A percentile compares a stretch with the other conserved stretches of the same genome.
These are phyloP conservation scores for Sphagnum tenellum DNA, from an alignment of 225 moss, liverwort and hornwort genomes.

Conservation along the genomic window DNA sequence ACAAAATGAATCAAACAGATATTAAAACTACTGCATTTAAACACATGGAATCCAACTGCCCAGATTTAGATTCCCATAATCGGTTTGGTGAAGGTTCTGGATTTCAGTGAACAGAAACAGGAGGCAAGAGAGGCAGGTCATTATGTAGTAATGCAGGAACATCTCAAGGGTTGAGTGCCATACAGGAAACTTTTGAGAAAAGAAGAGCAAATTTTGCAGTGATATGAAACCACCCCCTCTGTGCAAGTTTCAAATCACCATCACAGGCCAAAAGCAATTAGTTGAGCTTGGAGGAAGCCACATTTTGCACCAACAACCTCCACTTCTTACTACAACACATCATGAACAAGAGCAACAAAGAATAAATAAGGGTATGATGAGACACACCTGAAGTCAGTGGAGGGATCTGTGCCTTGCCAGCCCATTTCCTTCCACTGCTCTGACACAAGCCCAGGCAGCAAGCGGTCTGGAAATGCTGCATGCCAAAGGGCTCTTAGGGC, in stretches of 20 bases:
- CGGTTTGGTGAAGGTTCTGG: no score
- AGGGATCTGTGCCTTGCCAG: constrained; percentile 93
- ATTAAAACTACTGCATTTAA: no score
- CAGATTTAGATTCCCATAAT: no score
- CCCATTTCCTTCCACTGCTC: constrained; percentile 99
- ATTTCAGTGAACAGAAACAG: no score
- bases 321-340: no score
- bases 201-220: constrained; percentile 76
- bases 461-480: constrained; percentile 52
- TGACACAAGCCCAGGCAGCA: constrained; percentile 71
- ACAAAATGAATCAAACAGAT: no score
- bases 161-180: constrained; percentile 5
- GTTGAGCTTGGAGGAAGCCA: no score
- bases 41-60: no score
- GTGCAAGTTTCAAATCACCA: constrained; percentile 6
- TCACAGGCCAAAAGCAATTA: neutral
- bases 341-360: no score
- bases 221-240: constrained; percentile 92
- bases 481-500: constrained; percentile 72
- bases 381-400: constrained; percentile 66
- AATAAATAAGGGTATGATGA: no score
- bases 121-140: neutral
- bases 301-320: no score
- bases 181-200: constrained; percentile 53
- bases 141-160: neutral